Evolutionary conservation across 371 early-diverging fungal genomes (phyloP), one percentile per base, ranked within the genome.

Genomic region (Mortierella sp.): DNA sequence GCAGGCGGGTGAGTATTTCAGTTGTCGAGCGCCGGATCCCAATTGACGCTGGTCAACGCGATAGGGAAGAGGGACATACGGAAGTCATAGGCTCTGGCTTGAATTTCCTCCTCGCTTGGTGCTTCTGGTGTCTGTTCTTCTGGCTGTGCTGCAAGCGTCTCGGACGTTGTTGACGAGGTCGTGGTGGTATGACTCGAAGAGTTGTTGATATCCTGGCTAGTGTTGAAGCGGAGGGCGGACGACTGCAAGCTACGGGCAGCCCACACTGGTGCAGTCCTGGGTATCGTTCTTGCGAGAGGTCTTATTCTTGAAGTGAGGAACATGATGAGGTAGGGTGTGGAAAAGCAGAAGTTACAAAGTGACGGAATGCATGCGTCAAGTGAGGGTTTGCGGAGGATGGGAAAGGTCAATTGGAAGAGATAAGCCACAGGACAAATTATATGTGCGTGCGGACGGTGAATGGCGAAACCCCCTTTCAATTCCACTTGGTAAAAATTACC

Each of bases 401-500:
- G 9, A n/a, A 50, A 52, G 40, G n/a, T n/a, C n/a, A n/a, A n/a
- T 24, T 16, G 24, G 45, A 71, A 22, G 19, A 3, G 31, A 29
- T 71, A 58, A 72, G 64, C 48, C 65, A 65, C 50, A 19, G 7
- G 8, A 29, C 6, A 22, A 52, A 16, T 19, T 34, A 65, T 45
- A 71, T 71, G 66, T 47, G 37, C 53, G 43, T 13, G 58, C 13
- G 19, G 9, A 1, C 29, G 11, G 45, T n/a, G 52, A 40, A 55
- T 26, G 26, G 31, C 55, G 55, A 47, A 52, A 64, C 77, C 77
- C 71, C 64, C 77, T 77, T 77, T 77, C 77, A 71, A 77, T 72
- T 77, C 72, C 72, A 77, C 77, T 77, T 77, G 77, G 77, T 77
- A 77, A 71, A 66, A 71, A 66, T 68, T 66, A 40, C 44, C 37